These are phyloP conservation scores for Hypoxylon sp. DNA, from an alignment of 2,329 filamentous ascomycete genomes.

Conservation along the genomic window DNA sequence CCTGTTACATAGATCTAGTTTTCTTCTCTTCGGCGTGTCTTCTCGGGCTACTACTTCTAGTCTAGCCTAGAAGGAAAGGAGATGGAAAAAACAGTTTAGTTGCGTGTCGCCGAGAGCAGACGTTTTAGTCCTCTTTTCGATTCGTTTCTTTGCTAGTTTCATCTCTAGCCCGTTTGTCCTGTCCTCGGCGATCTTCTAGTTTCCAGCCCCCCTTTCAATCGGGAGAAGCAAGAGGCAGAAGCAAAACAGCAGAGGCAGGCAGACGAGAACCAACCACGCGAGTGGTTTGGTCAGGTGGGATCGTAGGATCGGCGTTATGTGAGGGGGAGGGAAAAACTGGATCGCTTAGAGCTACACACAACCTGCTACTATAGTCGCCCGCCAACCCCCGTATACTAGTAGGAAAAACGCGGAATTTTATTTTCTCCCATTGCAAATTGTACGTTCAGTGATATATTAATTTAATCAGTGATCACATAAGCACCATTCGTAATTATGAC, in stretches of 20 bases:
- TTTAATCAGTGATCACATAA: background rate
- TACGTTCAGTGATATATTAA: slow-evolving; percentile 2
- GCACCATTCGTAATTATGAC: background rate
- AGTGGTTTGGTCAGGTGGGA: slow-evolving; percentile 16
- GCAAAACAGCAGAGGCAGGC: slow-evolving; percentile 1
- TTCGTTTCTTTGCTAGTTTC: slow-evolving; percentile 2
- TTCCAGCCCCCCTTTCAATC: background rate
- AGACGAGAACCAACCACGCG: slow-evolving; percentile 20
- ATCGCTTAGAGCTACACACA: slow-evolving; percentile 22
- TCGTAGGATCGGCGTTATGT: slow-evolving; percentile 37
- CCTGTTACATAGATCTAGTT: slow-evolving; percentile 36
- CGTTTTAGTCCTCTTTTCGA: slow-evolving; percentile 1
- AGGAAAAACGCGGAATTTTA: slow-evolving; percentile 32
- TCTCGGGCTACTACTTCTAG: slow-evolving; percentile 1
- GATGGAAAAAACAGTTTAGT: background rate
- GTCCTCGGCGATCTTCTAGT: background rate
- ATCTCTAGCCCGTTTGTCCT: background rate
- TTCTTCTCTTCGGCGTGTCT: slow-evolving; percentile 21
- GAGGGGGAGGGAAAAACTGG: slow-evolving; percentile 29
- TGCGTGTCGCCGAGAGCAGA: background rate
- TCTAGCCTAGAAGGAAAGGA: slow-evolving; percentile 6
- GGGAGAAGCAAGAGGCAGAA: background rate
- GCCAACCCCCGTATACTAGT: slow-evolving; percentile 33
- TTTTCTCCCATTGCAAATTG: background rate
- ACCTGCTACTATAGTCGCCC: slow-evolving; percentile 28